Conservation (phyloP, 2,329 filamentous ascomycete genomes). For the Pyricularia sp. region DNA sequence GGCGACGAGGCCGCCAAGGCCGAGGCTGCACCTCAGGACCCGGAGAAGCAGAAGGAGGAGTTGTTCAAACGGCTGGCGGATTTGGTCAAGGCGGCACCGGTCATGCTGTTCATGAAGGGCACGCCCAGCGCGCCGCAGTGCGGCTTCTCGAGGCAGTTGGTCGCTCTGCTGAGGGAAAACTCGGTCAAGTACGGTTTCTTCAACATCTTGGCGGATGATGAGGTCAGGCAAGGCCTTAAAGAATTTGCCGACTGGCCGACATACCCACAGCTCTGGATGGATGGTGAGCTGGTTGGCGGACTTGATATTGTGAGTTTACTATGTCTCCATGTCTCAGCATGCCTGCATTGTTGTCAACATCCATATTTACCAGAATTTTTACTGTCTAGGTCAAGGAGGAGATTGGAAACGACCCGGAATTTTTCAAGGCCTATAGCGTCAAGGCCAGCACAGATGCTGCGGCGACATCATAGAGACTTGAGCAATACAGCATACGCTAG, state of each 20-base stretch:
- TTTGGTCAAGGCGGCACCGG: constrained; percentile 85
- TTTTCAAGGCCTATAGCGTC: constrained; percentile 62
- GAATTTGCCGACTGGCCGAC: constrained; percentile 98
- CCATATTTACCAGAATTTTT: neutral
- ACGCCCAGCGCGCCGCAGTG: constrained; percentile 93
- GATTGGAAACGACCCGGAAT: constrained; percentile 68
- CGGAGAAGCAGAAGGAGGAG: constrained; percentile 62
- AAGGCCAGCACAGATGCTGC: constrained; percentile 17
- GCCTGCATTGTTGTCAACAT: neutral
- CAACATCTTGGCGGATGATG: constrained; percentile 95
- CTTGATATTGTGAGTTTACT: constrained; percentile 76
- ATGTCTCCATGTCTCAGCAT: neutral
- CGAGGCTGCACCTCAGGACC: constrained; percentile 25
- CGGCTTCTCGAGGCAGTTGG: constrained; percentile 85
- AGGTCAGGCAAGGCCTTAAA: constrained; percentile 91
- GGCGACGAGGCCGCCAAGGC: constrained; percentile 20
- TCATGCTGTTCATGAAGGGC: constrained; percentile 99
- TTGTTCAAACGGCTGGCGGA: constrained; percentile 68
- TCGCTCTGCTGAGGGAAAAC: constrained; percentile 74
- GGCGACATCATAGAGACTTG: neutral
- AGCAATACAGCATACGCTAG: neutral
- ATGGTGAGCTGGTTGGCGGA: constrained; percentile 81
- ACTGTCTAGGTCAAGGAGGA: constrained; percentile 74
- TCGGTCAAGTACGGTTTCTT: constrained; percentile 97
- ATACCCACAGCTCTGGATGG: constrained; percentile 87